These are phyloP conservation scores for Paramecium biaurelia DNA, from an alignment of 73 alveolate genomes.

Conservation along the genomic window DNA sequence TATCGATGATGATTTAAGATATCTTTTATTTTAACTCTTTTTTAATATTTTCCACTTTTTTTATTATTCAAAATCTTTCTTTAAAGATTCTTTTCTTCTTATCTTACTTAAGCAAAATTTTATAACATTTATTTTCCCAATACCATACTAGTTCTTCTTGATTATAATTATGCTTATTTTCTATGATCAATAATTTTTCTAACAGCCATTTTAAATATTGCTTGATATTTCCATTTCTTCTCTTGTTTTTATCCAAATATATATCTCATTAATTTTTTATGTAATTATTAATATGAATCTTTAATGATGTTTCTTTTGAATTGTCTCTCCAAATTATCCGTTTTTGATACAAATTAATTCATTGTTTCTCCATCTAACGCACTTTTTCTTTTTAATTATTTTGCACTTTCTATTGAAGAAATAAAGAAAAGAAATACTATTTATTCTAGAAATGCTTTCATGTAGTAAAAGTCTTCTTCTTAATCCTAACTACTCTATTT, in stretches of 20 bases:
- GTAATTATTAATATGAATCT: not conserved
- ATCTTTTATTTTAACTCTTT: not conserved
- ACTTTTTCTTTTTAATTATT: not conserved
- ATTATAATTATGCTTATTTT: not conserved
- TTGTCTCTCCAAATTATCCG: not conserved
- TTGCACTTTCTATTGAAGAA: not conserved
- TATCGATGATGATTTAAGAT: not conserved
- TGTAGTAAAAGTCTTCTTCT: not conserved
- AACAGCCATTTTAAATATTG: conserved; percentile 37
- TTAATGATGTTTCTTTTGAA: not conserved
- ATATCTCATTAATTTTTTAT: not conserved
- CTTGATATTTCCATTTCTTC: not conserved
- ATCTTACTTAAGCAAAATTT: not conserved
- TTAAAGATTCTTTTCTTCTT: not conserved
- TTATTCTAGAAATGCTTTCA: not conserved
- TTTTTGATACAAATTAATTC: not conserved
- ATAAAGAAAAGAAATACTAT: not conserved
- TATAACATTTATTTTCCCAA: not conserved
- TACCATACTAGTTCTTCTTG: conserved; percentile 2
- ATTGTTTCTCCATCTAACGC: not conserved
- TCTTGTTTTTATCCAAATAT: conserved; percentile 25
- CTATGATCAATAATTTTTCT: not conserved
- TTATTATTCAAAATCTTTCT: not conserved
- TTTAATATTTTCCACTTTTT: not conserved
- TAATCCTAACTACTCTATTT: conserved; percentile 11